phyloP scores from a whole-genome alignment of 164 flowering plant genomes.

The Berberis vulgaris region DNA sequence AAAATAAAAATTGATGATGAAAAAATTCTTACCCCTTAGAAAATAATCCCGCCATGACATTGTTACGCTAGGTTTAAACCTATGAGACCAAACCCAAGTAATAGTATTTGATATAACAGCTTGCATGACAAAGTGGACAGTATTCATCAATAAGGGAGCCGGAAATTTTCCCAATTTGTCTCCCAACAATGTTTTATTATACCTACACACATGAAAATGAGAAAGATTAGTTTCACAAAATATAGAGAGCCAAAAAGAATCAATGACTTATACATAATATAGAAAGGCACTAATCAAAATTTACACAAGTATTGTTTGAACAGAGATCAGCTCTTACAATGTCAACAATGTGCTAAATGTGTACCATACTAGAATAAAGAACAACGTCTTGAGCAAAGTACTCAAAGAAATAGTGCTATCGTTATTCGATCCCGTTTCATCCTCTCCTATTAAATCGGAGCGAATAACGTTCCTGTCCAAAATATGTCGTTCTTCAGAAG shows the following conservation, averaged over 20 bases:
- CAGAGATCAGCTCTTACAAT: slow-evolving; percentile 47
- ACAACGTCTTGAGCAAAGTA: slow-evolving; percentile 65
- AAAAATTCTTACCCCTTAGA: slow-evolving; percentile 47
- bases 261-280: not conserved
- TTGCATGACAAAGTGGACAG: slow-evolving; percentile 92
- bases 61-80: slow-evolving; percentile 42
- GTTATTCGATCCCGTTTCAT: slow-evolving; percentile 10
- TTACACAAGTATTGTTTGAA: not conserved
- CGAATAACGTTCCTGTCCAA: slow-evolving; percentile 18
- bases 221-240: not conserved
- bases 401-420: slow-evolving; percentile 32
- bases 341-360: slow-evolving; percentile 83
- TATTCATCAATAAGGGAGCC: slow-evolving; percentile 96
- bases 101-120: slow-evolving; percentile 76
- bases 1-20: not conserved
- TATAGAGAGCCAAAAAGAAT: not conserved
- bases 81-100: slow-evolving; percentile 60
- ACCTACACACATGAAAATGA: slow-evolving; percentile 34
- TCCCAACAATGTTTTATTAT: slow-evolving; percentile 85
- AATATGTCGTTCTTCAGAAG: slow-evolving; percentile 17
- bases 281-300: not conserved
- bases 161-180: slow-evolving; percentile 94
- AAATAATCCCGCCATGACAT: slow-evolving; percentile 95
- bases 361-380: slow-evolving; percentile 82
- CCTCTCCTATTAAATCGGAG: slow-evolving; percentile 11